Conservation (phyloP, 768 basidiomycete species). For the Phaffia australis region DNA sequence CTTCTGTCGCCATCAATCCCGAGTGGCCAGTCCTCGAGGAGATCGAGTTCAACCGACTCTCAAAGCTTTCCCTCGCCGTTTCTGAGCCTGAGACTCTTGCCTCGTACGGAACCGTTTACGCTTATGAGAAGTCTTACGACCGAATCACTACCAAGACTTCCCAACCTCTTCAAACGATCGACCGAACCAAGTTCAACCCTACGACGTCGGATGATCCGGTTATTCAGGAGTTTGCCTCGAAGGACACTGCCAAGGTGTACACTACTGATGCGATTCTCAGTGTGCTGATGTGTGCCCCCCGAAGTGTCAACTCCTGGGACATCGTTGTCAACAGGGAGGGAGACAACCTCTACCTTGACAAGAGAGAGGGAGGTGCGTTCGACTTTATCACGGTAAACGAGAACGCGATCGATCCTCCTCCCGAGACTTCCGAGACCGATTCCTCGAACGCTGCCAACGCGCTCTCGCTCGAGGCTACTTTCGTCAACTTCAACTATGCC, state of each 20-base stretch:
- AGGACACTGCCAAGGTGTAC: constrained; percentile 68
- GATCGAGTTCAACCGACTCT: constrained; percentile 84
- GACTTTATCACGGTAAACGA: constrained; percentile 98
- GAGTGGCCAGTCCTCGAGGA: constrained; percentile 95
- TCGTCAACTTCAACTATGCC: constrained; percentile 96
- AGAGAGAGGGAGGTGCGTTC: constrained; percentile 84
- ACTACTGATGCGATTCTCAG: constrained; percentile 91
- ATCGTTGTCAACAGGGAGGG: constrained; percentile 90
- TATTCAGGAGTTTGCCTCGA: constrained; percentile 76
- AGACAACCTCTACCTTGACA: constrained; percentile 88
- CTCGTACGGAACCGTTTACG: constrained; percentile 75
- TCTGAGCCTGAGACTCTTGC: constrained; percentile 86
- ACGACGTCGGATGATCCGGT: constrained; percentile 97
- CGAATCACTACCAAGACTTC: constrained; percentile 89
- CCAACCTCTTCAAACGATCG: constrained; percentile 77
- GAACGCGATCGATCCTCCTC: constrained; percentile 88
- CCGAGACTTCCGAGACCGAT: constrained; percentile 65
- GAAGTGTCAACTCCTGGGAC: constrained; percentile 97
- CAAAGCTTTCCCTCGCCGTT: constrained; percentile 86
- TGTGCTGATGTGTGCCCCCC: constrained; percentile 88
- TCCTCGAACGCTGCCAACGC: constrained; percentile 89
- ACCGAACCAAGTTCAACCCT: constrained; percentile 92
- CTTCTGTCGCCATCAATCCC: constrained; percentile 81
- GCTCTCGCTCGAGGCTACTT: constrained; percentile 90
- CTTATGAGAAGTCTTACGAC: constrained; percentile 91